Evolutionary conservation across 495 filamentous ascomycete genomes (phyloP).

Genomic region (Rhypophila decipiens): DNA sequence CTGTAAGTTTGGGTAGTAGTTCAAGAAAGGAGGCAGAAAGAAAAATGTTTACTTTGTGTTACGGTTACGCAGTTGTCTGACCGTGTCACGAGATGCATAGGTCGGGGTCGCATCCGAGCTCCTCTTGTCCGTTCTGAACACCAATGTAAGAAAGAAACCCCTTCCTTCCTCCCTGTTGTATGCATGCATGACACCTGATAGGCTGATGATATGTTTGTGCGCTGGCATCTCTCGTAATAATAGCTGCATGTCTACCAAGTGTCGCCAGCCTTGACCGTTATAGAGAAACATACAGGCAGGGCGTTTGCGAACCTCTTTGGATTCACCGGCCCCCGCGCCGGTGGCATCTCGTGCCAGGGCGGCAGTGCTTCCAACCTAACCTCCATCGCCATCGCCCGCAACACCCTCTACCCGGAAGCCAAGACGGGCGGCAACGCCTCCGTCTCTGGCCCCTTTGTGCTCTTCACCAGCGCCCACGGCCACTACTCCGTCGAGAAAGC

Average conservation of each 20-base stretch:
- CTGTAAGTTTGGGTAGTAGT: slow-evolving; percentile 52
- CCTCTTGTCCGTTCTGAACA: slow-evolving; percentile 76
- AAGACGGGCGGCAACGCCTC: slow-evolving; percentile 63
- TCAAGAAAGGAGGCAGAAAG: too few relatives aligned
- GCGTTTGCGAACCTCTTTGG: slow-evolving; percentile 71
- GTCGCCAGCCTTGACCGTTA: slow-evolving; percentile 77
- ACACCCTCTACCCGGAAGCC: slow-evolving; percentile 69
- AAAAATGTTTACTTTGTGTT: not conserved
- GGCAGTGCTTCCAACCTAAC: slow-evolving; percentile 82
- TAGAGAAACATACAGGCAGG: slow-evolving; percentile 72
- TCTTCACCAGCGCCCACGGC: slow-evolving; percentile 86
- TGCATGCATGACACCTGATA: not conserved
- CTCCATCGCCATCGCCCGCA: slow-evolving; percentile 83
- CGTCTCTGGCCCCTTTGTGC: slow-evolving; percentile 54
- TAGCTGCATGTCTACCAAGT: slow-evolving; percentile 79
- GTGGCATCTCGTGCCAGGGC: slow-evolving; percentile 82
- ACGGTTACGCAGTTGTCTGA: not conserved
- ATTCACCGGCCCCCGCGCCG: slow-evolving; percentile 63
- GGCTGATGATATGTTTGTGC: not conserved
- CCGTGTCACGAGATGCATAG: slow-evolving; percentile 22
- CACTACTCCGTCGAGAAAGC: slow-evolving; percentile 97
- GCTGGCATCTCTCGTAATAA: not conserved
- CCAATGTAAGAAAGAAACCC: slow-evolving; percentile 64
- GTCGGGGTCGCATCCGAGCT: slow-evolving; percentile 77
- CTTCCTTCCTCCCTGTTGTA: too few relatives aligned